Conservation (phyloP, 306 rosid genomes). For the Leucaena leucocephala region DNA sequence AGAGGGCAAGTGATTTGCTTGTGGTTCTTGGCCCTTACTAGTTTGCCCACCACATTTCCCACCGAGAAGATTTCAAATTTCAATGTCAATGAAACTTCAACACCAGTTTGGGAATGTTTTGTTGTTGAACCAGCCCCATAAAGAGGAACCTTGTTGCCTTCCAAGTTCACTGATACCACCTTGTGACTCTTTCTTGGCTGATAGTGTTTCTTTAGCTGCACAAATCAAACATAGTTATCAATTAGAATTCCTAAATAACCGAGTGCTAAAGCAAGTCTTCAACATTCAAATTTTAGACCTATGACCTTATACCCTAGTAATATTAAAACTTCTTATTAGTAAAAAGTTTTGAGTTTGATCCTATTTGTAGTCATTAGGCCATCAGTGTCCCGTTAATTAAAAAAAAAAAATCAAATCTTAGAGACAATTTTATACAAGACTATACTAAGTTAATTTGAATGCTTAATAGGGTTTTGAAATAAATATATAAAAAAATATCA, state of each 20-base stretch:
- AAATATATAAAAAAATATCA: background rate
- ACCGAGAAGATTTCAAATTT: constrained; percentile 60
- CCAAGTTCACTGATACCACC: constrained; percentile 48
- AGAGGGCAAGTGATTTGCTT: constrained; percentile 70
- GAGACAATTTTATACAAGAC: background rate
- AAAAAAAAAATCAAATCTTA: background rate
- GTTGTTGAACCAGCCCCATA: constrained; percentile 85
- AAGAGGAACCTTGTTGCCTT: constrained; percentile 79
- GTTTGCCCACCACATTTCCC: constrained; percentile 81
- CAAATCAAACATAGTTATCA: constrained; percentile 22
- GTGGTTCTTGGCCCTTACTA: constrained; percentile 72
- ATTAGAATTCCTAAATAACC: background rate
- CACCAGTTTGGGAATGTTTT: constrained; percentile 45
- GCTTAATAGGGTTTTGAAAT: background rate
- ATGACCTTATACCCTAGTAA: too few species aligned
- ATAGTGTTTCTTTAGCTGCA: constrained; percentile 81
- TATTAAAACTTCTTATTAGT: too few species aligned
- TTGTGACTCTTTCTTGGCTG: constrained; percentile 85
- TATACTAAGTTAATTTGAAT: background rate
- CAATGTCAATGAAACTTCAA: constrained; percentile 60
- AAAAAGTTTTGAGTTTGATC: too few species aligned
- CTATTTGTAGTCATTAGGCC: too few species aligned
- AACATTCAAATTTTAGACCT: background rate
- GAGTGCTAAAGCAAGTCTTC: background rate
- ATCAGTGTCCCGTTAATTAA: too few species aligned